Conservation (phyloP, 2,329 filamentous ascomycete species). For the Raffaelea ambrosiae region DNA sequence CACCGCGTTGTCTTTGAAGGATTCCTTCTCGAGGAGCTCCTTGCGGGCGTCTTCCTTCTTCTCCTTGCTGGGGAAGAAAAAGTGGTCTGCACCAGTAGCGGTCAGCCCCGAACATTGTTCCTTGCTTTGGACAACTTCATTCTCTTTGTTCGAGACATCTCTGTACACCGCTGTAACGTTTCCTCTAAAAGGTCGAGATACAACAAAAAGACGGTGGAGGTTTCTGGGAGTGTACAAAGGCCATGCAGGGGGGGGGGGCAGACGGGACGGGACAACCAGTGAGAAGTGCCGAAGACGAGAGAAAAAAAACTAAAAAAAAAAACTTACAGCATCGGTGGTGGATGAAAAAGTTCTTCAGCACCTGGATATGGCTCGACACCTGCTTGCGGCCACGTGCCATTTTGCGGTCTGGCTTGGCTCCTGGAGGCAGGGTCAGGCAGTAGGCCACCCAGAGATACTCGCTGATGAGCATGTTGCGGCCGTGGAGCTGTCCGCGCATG, state of each 20-base stretch:
- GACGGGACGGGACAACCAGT: too few species aligned
- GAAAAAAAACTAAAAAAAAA: constrained; percentile 7
- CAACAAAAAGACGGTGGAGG: constrained; percentile 1
- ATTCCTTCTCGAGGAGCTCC: constrained; percentile 34
- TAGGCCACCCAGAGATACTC: constrained; percentile 56
- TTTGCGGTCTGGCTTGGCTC: constrained; percentile 37
- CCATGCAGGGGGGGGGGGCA: too few species aligned
- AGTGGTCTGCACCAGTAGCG: constrained; percentile 46
- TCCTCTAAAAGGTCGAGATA: constrained; percentile 7
- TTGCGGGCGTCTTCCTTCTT: constrained; percentile 41
- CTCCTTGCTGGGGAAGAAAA: constrained; percentile 47
- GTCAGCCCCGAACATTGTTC: too few species aligned
- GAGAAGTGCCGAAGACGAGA: too few species aligned
- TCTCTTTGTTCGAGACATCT: too few species aligned
- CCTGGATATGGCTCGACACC: constrained; percentile 63
- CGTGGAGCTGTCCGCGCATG: constrained; percentile 54
- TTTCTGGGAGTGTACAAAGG: too few species aligned
- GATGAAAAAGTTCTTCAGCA: constrained; percentile 58
- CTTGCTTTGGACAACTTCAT: too few species aligned
- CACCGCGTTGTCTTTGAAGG: constrained; percentile 58
- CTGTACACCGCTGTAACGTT: too few species aligned
- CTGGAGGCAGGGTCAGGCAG: constrained; percentile 34
- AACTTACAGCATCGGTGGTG: constrained; percentile 55
- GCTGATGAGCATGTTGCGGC: constrained; percentile 62
- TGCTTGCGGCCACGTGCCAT: constrained; percentile 46